Conservation (phyloP, 139 green algal genomes). For the Trebouxia sp. region DNA sequence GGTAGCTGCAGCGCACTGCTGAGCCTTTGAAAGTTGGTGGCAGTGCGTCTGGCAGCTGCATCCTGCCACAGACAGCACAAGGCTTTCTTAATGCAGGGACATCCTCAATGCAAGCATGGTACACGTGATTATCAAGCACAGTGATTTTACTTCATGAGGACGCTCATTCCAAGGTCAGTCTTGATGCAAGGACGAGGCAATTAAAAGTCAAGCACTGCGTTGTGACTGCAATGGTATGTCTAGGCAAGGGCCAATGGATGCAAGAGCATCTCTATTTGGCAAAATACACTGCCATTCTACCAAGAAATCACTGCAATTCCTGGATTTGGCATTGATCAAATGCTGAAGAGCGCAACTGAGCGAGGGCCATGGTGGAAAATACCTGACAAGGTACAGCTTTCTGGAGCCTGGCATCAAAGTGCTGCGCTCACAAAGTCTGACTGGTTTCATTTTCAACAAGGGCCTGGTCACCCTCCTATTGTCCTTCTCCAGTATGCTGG, state of each 20-base stretch:
- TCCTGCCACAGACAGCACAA: conserved; percentile 31
- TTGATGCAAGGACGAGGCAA: too few relatives aligned
- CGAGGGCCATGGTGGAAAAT: too few relatives aligned
- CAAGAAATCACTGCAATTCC: background rate
- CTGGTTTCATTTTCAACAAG: background rate
- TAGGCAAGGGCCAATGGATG: too few relatives aligned
- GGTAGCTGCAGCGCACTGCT: conserved; percentile 51
- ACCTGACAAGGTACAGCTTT: conserved; percentile 26
- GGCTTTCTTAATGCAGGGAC: background rate
- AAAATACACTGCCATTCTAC: too few relatives aligned
- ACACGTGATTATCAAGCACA: background rate
- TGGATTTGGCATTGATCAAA: background rate
- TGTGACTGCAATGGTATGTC: too few relatives aligned
- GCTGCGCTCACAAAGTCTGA: background rate
- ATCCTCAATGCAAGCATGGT: background rate
- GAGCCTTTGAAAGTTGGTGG: conserved; percentile 59
- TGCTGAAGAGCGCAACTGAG: background rate
- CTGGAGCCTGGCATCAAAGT: conserved; percentile 8
- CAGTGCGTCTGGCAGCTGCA: conserved; percentile 49
- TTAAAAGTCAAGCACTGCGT: too few relatives aligned
- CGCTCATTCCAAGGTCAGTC: too few relatives aligned
- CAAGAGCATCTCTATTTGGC: too few relatives aligned
- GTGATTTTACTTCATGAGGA: too few relatives aligned
- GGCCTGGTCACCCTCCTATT: background rate
- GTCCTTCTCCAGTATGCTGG: background rate